phyloP scores from a whole-genome alignment of 169 alveolate genomes.

The Babesia bigemina region DNA sequence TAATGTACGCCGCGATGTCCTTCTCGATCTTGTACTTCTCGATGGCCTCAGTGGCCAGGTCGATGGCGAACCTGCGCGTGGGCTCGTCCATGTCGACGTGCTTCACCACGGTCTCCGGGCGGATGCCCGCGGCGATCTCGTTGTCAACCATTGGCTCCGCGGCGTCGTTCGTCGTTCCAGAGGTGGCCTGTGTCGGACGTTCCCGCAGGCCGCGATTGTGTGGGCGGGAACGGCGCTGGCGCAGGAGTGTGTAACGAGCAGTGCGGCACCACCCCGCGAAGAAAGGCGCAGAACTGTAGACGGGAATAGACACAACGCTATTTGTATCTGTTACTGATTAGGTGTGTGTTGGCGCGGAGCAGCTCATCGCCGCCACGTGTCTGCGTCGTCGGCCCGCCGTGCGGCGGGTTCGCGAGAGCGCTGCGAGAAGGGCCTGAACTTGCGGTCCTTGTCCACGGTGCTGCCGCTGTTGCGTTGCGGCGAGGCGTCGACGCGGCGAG shows the following conservation, averaged over 20 bases:
- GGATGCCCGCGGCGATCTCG: conserved; percentile 8
- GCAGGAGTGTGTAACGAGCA: neutral
- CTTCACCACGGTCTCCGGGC: conserved; percentile 80
- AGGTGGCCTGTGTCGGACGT: no score
- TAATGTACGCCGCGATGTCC: conserved; percentile 98
- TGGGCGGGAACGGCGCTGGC: no score
- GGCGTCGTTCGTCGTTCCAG: neutral
- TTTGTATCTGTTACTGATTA: neutral
- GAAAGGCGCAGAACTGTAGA: neutral
- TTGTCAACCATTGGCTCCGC: conserved; percentile 6
- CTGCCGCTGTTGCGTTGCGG: neutral
- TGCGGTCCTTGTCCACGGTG: conserved; percentile 20
- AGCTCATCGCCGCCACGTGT: conserved; percentile 38
- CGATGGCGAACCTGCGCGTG: conserved; percentile 97
- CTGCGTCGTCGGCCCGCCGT: neutral
- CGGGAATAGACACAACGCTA: neutral
- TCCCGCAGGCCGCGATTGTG: no score
- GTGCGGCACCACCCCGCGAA: neutral
- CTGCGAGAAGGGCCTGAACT: conserved; percentile 19
- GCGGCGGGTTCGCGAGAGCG: conserved; percentile 3
- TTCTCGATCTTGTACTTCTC: conserved; percentile 94
- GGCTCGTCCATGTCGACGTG: conserved; percentile 99
- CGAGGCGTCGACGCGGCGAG: neutral
- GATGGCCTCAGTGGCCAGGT: conserved; percentile 97
- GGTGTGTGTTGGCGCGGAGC: neutral